Conservation (phyloP, 1,139 yeast genomes). For the Taiozyma sp. region DNA sequence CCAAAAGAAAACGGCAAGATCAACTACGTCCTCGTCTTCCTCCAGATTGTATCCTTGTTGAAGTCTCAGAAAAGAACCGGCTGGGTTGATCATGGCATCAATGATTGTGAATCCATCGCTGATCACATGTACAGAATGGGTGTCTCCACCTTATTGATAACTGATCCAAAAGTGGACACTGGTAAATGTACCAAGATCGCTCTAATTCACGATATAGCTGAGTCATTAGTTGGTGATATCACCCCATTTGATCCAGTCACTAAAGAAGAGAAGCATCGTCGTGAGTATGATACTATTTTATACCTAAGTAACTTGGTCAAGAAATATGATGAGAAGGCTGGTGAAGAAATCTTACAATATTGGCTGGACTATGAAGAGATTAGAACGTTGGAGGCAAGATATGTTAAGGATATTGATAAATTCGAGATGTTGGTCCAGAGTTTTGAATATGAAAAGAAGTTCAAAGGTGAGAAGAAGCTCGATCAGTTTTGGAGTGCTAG, state of each 20-base stretch:
- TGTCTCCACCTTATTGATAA: slow-evolving; percentile 70
- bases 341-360: slow-evolving; percentile 61
- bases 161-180: slow-evolving; percentile 41
- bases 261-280: slow-evolving; percentile 69
- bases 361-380: slow-evolving; percentile 94
- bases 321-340: slow-evolving; percentile 60
- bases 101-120: slow-evolving; percentile 65
- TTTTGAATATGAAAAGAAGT: slow-evolving; percentile 78
- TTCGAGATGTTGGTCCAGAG: slow-evolving; percentile 89
- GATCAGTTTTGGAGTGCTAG: slow-evolving; percentile 68
- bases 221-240: slow-evolving; percentile 89
- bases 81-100: slow-evolving; percentile 78
- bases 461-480: slow-evolving; percentile 52
- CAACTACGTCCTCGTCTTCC: slow-evolving; percentile 62
- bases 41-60: slow-evolving; percentile 69
- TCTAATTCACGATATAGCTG: slow-evolving; percentile 91
- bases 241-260: slow-evolving; percentile 80
- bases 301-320: slow-evolving; percentile 58
- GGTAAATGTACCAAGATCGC: slow-evolving; percentile 79
- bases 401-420: slow-evolving; percentile 93
- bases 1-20: slow-evolving; percentile 10
- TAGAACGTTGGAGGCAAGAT: slow-evolving; percentile 75
- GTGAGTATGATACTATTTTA: slow-evolving; percentile 73
- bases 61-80: slow-evolving; percentile 89
- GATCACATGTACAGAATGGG: slow-evolving; percentile 99